Evolutionary conservation across 1,284 basidiomycete genomes (phyloP).

Genomic region (Moesziomyces globuligerus): DNA sequence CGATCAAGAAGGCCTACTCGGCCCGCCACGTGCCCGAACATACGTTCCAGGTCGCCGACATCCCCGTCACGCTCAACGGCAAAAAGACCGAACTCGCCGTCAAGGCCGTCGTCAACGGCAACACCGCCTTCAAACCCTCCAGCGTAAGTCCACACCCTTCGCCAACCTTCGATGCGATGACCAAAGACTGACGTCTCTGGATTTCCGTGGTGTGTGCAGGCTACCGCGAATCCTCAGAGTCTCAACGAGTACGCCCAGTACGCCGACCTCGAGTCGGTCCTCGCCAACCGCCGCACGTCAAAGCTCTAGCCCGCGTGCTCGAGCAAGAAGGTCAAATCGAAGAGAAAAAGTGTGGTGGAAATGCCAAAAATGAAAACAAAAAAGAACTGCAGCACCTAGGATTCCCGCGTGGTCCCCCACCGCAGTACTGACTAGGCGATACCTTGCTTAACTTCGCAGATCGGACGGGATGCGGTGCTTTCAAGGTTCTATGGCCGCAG

Average conservation of each 20-base stretch:
- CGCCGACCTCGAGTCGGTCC: constrained; percentile 43
- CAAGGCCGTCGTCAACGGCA: constrained; percentile 56
- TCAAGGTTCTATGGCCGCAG: constrained; percentile 81
- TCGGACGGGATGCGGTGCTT: constrained; percentile 83
- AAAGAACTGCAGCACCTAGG: constrained; percentile 80
- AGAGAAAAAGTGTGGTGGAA: constrained; percentile 4
- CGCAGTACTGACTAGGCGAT: constrained; percentile 83
- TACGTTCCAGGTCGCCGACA: constrained; percentile 56
- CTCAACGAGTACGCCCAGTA: constrained; percentile 47
- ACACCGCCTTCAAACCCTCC: constrained; percentile 34
- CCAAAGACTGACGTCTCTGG: too few relatives aligned
- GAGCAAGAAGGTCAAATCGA: not conserved
- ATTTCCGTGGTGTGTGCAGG: constrained; percentile 9
- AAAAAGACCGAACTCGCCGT: constrained; percentile 61
- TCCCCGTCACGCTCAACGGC: constrained; percentile 52
- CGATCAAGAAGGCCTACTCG: constrained; percentile 52
- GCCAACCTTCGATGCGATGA: too few relatives aligned
- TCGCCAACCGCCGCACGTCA: constrained; percentile 7
- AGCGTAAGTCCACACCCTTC: constrained; percentile 39
- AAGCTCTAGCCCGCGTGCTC: constrained; percentile 16
- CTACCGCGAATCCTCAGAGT: constrained; percentile 42
- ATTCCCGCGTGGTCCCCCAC: constrained; percentile 85
- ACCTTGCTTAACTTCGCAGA: constrained; percentile 82
- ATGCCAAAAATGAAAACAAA: too few relatives aligned
- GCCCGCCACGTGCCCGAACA: constrained; percentile 62